A percentile compares a stretch with the other conserved stretches of the same genome.
These are phyloP conservation scores for Theobroma cacao DNA, from an alignment of 345 rosid species.

Conservation along the genomic window DNA sequence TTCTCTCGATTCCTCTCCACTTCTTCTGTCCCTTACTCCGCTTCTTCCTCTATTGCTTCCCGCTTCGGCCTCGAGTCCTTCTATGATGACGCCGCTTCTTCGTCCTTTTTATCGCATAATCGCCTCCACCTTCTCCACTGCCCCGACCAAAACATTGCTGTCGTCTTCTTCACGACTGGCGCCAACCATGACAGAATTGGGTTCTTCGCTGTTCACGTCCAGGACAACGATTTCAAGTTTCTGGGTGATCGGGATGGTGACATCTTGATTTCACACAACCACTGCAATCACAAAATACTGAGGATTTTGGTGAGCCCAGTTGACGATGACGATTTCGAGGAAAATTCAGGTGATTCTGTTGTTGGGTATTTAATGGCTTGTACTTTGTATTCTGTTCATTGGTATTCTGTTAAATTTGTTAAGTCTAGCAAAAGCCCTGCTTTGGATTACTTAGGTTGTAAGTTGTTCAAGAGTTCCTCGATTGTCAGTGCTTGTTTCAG, in stretches of 20 bases:
- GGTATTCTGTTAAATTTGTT: conserved; percentile 43
- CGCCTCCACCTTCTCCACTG: conserved; percentile 54
- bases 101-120: conserved; percentile 41
- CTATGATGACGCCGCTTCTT: conserved; percentile 7
- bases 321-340: conserved; percentile 18
- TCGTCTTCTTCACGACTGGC: conserved; percentile 66
- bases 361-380: conserved; percentile 59
- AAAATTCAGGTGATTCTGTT: conserved; percentile 6
- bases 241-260: conserved; percentile 29
- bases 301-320: conserved; percentile 48
- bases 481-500: conserved; percentile 56
- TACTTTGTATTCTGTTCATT: conserved; percentile 48
- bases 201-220: conserved; percentile 38
- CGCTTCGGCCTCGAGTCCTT: conserved; percentile 20
- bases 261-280: conserved; percentile 32
- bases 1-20: conserved; percentile 46
- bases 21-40: conserved; percentile 36
- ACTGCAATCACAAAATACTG: conserved; percentile 34
- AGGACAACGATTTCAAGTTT: conserved; percentile 28
- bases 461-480: conserved; percentile 44
- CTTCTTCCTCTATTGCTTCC: conserved; percentile 32
- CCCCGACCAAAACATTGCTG: conserved; percentile 21
- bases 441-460: conserved; percentile 40
- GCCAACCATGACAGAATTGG: conserved; percentile 63
- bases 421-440: conserved; percentile 26